Evolutionary conservation across 768 basidiomycete genomes (phyloP).

Genomic region (Tylopilus rubrobrunneus): DNA sequence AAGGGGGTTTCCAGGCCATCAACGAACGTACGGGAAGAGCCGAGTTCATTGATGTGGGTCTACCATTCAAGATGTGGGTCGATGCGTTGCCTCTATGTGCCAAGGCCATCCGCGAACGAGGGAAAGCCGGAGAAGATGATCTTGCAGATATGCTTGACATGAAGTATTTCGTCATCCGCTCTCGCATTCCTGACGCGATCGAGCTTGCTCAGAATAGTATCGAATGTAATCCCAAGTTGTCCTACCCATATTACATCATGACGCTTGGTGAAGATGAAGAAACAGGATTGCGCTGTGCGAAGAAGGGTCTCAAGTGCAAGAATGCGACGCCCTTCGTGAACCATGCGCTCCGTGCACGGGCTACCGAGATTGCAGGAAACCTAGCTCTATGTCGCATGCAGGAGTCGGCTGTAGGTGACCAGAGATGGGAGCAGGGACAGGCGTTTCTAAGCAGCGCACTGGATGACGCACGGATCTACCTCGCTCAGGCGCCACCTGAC

Average conservation of each 20-base stretch:
- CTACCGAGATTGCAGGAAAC: slow-evolving; percentile 54
- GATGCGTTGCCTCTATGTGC: slow-evolving; percentile 59
- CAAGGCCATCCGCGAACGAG: slow-evolving; percentile 43
- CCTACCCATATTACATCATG: slow-evolving; percentile 61
- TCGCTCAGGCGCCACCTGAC: slow-evolving; percentile 55
- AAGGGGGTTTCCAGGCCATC: slow-evolving; percentile 47
- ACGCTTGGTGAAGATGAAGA: slow-evolving; percentile 45
- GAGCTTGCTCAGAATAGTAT: slow-evolving; percentile 41
- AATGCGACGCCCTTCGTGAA: slow-evolving; percentile 52
- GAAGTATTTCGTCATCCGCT: slow-evolving; percentile 50
- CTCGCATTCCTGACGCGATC: slow-evolving; percentile 45
- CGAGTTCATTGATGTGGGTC: slow-evolving; percentile 41
- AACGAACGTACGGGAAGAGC: slow-evolving; percentile 39
- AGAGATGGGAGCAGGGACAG: slow-evolving; percentile 54
- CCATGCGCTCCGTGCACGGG: slow-evolving; percentile 55
- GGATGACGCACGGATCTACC: slow-evolving; percentile 55
- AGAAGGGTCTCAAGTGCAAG: slow-evolving; percentile 61
- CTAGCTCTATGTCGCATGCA: slow-evolving; percentile 47
- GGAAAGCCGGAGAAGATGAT: slow-evolving; percentile 41
- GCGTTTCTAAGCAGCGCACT: slow-evolving; percentile 57
- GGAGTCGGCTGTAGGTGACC: slow-evolving; percentile 34
- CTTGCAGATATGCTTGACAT: slow-evolving; percentile 61
- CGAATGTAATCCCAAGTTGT: slow-evolving; percentile 48
- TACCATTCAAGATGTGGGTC: slow-evolving; percentile 55
- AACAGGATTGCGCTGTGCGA: slow-evolving; percentile 53